Percentiles rank a stretch among this genome's conserved stretches.
phyloP scores from a whole-genome alignment of 306 rosid species.

The Macrotyloma uniflorum region DNA sequence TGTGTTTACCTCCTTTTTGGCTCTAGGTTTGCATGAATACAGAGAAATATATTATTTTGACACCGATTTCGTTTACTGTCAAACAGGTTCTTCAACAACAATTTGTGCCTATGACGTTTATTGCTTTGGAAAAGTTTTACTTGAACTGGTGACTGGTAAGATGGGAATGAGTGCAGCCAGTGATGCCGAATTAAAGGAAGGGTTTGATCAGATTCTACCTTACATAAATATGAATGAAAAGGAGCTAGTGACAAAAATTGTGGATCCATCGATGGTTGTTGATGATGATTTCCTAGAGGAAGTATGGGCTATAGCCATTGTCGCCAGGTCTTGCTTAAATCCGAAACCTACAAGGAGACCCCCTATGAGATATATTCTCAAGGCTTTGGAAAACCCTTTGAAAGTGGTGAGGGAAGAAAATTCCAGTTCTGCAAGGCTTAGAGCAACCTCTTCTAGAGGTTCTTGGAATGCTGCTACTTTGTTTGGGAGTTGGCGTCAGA shows the following conservation, averaged over 20 bases:
- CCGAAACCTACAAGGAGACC: conserved; percentile 91
- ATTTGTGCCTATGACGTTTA: conserved; percentile 82
- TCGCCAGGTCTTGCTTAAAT: conserved; percentile 90
- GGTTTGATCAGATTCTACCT: conserved; percentile 66
- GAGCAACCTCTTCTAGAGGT: conserved; percentile 81
- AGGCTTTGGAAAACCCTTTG: conserved; percentile 89
- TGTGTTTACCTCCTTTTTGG: conserved; percentile 10
- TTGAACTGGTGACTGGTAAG: conserved; percentile 87
- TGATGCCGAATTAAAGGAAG: conserved; percentile 60
- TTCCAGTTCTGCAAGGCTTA: conserved; percentile 72
- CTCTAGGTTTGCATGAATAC: neutral
- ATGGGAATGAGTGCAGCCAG: conserved; percentile 75
- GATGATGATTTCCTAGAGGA: conserved; percentile 96
- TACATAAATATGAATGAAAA: conserved; percentile 77
- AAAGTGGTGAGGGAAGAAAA: conserved; percentile 94
- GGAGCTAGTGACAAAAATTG: conserved; percentile 76
- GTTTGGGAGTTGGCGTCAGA: conserved; percentile 95
- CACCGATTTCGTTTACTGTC: conserved; percentile 36
- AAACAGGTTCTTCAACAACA: conserved; percentile 71
- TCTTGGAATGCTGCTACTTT: conserved; percentile 95
- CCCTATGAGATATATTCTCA: conserved; percentile 79
- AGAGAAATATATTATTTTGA: conserved; percentile 11
- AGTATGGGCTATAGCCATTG: conserved; percentile 97
- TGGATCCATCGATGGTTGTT: conserved; percentile 80
- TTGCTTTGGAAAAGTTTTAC: conserved; percentile 95